Evolutionary conservation across 768 basidiomycete genomes (phyloP), one percentile per base, ranked within the genome.

Genomic region (Podaxis carcinomalis): DNA sequence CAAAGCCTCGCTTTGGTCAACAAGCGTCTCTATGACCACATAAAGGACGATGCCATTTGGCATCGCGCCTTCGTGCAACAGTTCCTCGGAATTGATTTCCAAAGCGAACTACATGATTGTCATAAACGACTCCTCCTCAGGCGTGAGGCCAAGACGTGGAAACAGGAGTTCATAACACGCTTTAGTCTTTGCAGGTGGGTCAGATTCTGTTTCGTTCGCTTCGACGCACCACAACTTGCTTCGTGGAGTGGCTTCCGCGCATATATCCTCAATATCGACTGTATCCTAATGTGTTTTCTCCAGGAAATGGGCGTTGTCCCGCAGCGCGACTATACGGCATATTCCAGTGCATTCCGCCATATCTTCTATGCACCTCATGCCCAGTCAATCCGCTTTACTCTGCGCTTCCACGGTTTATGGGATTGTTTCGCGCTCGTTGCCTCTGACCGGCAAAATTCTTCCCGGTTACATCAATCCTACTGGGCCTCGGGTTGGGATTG

Each of bases 21-120:
- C 72, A 74, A 70, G 51, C 68, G 67, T 61, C 77, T 92, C 59
- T 77, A 80, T 68, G 75, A 80, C 63, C 90, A 92, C 79, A 75
- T 92, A 79, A 81, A 81, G 57, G 81, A 90, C 66, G 92, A 94
- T 62, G 86, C 83, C 67, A 92, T 89, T 37, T 94, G 92, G 92
- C 79, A 82, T 54, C 77, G 84, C 21, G 92, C 92, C 28, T 91
- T 90, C 71, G 75, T 85, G 63, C 82, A 77, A 56, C 86, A 87
- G 69, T 86, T 85, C 68, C 70, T 92, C 47, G 85, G 83, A 52
- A 80, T 92, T 56, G 73, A 78, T 7, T 90, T 90, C 16, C 89
- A 92, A 72, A 72, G 72, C 57, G 81, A 84, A 62, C 71, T 88
- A 35, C 68, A 78, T 58, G 71, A 80, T 62, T 72, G 73, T 44